These are phyloP conservation scores for Trichoderma koningii DNA, from an alignment of 2,329 filamentous ascomycete species.

Conservation along the genomic window DNA sequence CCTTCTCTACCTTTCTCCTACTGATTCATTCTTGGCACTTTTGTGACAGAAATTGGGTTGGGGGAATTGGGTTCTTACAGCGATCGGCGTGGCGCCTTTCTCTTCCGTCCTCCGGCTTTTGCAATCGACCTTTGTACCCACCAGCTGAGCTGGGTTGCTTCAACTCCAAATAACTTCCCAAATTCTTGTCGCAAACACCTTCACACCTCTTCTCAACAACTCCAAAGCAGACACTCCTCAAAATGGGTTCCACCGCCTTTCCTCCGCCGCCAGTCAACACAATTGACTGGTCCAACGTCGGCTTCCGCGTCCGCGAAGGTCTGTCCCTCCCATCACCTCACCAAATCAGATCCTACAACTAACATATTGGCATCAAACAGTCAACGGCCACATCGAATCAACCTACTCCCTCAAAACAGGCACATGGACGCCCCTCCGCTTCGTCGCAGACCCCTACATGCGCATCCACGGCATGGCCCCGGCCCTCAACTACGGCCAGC, in stretches of 20 bases:
- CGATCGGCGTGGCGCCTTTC: slow-evolving; percentile 17
- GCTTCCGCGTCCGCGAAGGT: slow-evolving; percentile 92
- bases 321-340: too few species aligned
- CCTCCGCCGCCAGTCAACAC: slow-evolving; percentile 76
- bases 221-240: slow-evolving; percentile 24
- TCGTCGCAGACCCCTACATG: slow-evolving; percentile 81
- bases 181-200: neutral
- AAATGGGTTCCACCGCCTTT: slow-evolving; percentile 55
- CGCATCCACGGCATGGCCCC: slow-evolving; percentile 94
- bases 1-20: neutral
- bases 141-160: neutral
- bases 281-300: slow-evolving; percentile 92
- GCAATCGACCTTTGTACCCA: neutral
- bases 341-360: too few species aligned
- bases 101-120: neutral
- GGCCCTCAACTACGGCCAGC: slow-evolving; percentile 93
- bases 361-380: too few species aligned
- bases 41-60: neutral
- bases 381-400: slow-evolving; percentile 92
- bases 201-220: neutral
- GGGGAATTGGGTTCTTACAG: slow-evolving; percentile 5
- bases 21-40: neutral
- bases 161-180: too few species aligned
- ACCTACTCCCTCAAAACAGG: slow-evolving; percentile 74
- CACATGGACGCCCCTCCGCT: slow-evolving; percentile 75